Conservation (phyloP, 2,329 filamentous ascomycete species). For the Botrytis aclada region DNA sequence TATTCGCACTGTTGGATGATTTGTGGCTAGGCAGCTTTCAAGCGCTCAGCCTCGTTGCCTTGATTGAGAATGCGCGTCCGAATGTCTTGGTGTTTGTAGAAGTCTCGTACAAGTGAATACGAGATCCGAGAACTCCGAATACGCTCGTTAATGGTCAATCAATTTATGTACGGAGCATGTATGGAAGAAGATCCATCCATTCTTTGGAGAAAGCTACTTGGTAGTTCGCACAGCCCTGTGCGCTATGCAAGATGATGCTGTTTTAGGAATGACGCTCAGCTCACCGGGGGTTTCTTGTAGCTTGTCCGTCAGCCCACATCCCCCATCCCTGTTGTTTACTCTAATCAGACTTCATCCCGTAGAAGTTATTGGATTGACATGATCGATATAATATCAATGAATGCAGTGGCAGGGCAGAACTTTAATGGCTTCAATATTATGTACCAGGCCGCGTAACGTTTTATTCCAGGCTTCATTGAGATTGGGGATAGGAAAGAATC, state of each 20-base stretch:
- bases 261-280: not conserved
- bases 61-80: not conserved
- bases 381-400: not conserved
- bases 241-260: not conserved
- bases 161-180: not conserved
- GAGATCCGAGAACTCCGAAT: slow-evolving; percentile 6
- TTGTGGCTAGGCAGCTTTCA: slow-evolving; percentile 9
- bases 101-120: not conserved
- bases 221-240: not conserved
- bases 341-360: slow-evolving; percentile 6
- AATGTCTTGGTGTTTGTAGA: not conserved
- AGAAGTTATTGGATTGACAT: not conserved
- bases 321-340: slow-evolving; percentile 2
- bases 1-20: not conserved
- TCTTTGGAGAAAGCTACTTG: not conserved
- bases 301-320: not conserved
- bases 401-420: not conserved
- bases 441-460: not conserved
- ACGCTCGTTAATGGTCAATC: not conserved
- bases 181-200: not conserved
- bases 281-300: not conserved
- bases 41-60: slow-evolving; percentile 18
- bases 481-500: not conserved
- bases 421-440: not conserved
- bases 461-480: not conserved